A percentile compares a stretch with the other conserved stretches of the same genome.
phyloP scores from a whole-genome alignment of 1,139 yeast species.

The Suhomyces taliae region DNA sequence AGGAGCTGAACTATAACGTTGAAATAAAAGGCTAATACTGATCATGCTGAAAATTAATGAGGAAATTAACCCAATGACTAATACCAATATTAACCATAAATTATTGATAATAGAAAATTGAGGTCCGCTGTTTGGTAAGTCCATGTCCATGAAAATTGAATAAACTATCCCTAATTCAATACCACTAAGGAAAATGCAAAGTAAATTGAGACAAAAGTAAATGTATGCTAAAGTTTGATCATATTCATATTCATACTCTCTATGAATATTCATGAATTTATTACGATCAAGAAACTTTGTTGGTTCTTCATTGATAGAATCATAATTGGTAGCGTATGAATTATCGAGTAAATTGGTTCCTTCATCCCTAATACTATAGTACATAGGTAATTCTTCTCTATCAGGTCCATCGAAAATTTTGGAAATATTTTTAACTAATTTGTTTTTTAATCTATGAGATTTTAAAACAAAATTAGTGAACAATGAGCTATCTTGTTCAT shows the following conservation, averaged over 20 bases:
- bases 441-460: slow-evolving; percentile 21
- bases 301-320: slow-evolving; percentile 37
- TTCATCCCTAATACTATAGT: slow-evolving; percentile 1
- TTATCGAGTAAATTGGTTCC: slow-evolving; percentile 3
- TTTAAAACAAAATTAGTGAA: slow-evolving; percentile 18
- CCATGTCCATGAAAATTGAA: slow-evolving; percentile 29
- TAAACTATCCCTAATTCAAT: slow-evolving; percentile 46
- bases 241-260: slow-evolving; percentile 33
- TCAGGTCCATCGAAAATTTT: slow-evolving; percentile 1
- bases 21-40: slow-evolving; percentile 32
- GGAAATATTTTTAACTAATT: slow-evolving; percentile 8
- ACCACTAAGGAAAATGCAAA: slow-evolving; percentile 42
- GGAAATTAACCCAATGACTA: slow-evolving; percentile 35
- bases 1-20: slow-evolving; percentile 30
- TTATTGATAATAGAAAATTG: slow-evolving; percentile 32
- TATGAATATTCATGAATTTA: slow-evolving; percentile 17
- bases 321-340: slow-evolving; percentile 20
- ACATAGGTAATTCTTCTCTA: slow-evolving; percentile 1
- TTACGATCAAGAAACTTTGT: slow-evolving; percentile 18
- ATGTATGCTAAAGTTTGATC: slow-evolving; percentile 39
- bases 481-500: slow-evolving; percentile 15
- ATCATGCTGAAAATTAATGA: slow-evolving; percentile 36
- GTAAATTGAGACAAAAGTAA: slow-evolving; percentile 37
- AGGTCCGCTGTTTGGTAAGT: slow-evolving; percentile 13
- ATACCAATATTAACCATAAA: slow-evolving; percentile 33